Conservation (phyloP, 2,329 filamentous ascomycete species). For the Aspergillus caelatus region DNA sequence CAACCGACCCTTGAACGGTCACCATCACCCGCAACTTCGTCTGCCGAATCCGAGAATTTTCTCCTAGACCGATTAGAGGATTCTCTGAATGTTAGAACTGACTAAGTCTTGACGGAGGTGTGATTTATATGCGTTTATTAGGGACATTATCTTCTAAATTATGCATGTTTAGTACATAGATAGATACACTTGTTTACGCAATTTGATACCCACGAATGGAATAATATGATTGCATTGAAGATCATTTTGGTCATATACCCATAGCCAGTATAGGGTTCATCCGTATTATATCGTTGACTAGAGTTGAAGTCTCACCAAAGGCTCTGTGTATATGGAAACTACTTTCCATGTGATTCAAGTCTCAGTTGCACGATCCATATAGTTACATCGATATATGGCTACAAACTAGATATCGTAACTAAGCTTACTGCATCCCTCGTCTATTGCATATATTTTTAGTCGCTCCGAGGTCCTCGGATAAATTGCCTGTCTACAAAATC, state of each 20-base stretch:
- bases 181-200: background rate
- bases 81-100: slow-evolving; percentile 18
- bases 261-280: background rate
- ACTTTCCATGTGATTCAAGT: too few relatives aligned
- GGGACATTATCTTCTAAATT: background rate
- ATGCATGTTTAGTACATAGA: background rate
- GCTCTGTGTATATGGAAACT: too few relatives aligned
- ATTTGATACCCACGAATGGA: background rate
- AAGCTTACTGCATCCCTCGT: too few relatives aligned
- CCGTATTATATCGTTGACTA: background rate
- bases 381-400: background rate
- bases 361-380: too few relatives aligned
- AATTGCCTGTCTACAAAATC: too few relatives aligned
- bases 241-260: background rate
- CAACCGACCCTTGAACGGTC: slow-evolving; percentile 11
- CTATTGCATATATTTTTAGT: too few relatives aligned
- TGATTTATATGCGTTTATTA: background rate
- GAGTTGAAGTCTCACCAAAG: background rate
- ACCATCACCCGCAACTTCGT: slow-evolving; percentile 21
- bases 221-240: background rate
- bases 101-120: background rate
- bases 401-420: too few relatives aligned
- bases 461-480: too few relatives aligned
- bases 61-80: slow-evolving; percentile 30
- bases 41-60: slow-evolving; percentile 24